Evolutionary conservation across 495 filamentous ascomycete genomes (phyloP), one percentile per base, ranked within the genome.

Genomic region (Talaromyces liani): DNA sequence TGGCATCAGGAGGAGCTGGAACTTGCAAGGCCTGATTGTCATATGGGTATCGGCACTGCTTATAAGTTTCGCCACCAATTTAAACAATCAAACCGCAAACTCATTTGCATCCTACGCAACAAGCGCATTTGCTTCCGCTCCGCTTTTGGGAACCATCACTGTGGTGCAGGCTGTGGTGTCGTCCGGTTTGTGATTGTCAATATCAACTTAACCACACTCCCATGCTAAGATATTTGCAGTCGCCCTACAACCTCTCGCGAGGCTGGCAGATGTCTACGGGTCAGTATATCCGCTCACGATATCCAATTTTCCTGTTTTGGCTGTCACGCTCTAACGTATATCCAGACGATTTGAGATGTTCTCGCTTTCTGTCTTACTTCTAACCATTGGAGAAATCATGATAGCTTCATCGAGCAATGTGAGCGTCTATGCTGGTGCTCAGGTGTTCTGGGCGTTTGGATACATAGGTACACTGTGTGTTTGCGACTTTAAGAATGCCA

Each of bases 371-470:
- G 57, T 59, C 14, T 36, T 59, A 20, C 31, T 59, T 9, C 36
- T 59, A 36, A 59, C 57, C 16, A 59, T 59, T n/a, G 57, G 57
- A 59, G 57, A 59, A 22, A 59, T 59, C 2, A 59, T 59, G 57
- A 59, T 59, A 59, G 57, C 57, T 18, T 59, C 57, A 18, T 59
- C 57, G 18, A 59, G 33, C 18, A 59, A 18, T 34, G 57, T 59
- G 29, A 39, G 57, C 18, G 57, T 59, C 20, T 59, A 59, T 24
- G 57, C 57, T 18, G 57, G 57, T 6, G 57, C 57, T 36, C 57
- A 59, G 12, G 57, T 59, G 18, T 59, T 59, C 20, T 59, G 57
- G 57, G 57, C 57, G 14, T 34, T 59, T 22, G 57, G 57, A 3
- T 59, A 59, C 20, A 59, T 59, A 34, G 57, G 57, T 59, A 36